phyloP scores from a whole-genome alignment of 2,329 filamentous ascomycete species.

The Cercospora berteroae region DNA sequence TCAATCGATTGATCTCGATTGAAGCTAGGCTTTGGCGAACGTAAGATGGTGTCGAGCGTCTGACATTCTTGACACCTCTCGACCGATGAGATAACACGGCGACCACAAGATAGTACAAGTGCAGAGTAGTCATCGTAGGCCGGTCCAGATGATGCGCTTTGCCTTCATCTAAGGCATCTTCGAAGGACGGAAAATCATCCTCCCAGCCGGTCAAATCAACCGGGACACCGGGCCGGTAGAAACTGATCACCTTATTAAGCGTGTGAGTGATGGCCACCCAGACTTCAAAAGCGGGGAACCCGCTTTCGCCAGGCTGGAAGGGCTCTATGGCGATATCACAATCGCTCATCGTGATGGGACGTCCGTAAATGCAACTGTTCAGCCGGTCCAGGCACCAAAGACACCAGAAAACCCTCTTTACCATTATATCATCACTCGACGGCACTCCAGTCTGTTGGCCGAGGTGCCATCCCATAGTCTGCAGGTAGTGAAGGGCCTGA shows the following conservation, averaged over 20 bases:
- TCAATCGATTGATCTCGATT: conserved; percentile 51
- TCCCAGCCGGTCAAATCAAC: conserved; percentile 48
- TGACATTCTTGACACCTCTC: conserved; percentile 40
- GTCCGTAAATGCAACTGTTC: conserved; percentile 48
- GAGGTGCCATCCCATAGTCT: conserved; percentile 50
- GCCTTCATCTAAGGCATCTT: conserved; percentile 34
- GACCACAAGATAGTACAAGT: conserved; percentile 57
- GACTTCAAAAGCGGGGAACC: conserved; percentile 49
- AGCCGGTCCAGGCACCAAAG: conserved; percentile 51
- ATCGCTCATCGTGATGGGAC: conserved; percentile 50
- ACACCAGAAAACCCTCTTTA: conserved; percentile 51
- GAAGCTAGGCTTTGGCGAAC: conserved; percentile 56
- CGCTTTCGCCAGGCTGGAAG: conserved; percentile 44
- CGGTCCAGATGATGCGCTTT: conserved; percentile 44
- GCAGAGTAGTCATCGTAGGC: conserved; percentile 48
- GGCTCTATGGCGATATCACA: conserved; percentile 47
- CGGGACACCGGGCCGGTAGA: conserved; percentile 46
- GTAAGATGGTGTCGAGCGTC: conserved; percentile 51
- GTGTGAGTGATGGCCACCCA: conserved; percentile 48
- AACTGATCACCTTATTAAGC: conserved; percentile 49
- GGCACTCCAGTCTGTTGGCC: conserved; percentile 30
- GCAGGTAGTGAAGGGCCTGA: conserved; percentile 51
- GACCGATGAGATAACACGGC: conserved; percentile 58
- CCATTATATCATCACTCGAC: conserved; percentile 32
- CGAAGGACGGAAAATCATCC: conserved; percentile 36